These are phyloP conservation scores for Acanthamoeba royreba DNA, from an alignment of 208 protist species.

Conservation along the genomic window DNA sequence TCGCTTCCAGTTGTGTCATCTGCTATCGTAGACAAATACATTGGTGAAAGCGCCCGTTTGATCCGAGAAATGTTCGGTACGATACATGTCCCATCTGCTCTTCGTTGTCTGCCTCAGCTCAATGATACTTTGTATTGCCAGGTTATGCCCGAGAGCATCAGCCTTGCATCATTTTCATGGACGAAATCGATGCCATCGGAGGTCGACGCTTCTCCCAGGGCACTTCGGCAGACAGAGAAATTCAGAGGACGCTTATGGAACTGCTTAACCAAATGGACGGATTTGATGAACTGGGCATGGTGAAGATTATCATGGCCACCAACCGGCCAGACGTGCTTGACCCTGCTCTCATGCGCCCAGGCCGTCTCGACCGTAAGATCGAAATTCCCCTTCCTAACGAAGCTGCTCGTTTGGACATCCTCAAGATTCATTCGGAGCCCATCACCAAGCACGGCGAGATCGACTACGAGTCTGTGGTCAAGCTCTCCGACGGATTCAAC, in stretches of 20 bases:
- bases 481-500: constrained; percentile 99
- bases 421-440: constrained; percentile 95
- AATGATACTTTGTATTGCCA: neutral
- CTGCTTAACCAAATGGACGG: constrained; percentile 99
- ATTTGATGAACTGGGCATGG: constrained; percentile 98
- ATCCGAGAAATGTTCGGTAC: constrained; percentile 99
- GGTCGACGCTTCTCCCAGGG: constrained; percentile 97
- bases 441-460: constrained; percentile 98
- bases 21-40: constrained; percentile 99
- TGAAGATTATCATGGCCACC: constrained; percentile 99
- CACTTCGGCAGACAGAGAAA: constrained; percentile 97
- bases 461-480: constrained; percentile 97
- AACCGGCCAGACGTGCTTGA: constrained; percentile 95
- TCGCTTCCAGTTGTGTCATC: constrained; percentile 89
- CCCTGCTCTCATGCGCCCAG: constrained; percentile 96
- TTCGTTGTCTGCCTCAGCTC: neutral
- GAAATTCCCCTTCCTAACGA: constrained; percentile 99
- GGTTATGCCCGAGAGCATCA: constrained; percentile 92
- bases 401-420: constrained; percentile 92
- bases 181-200: constrained; percentile 99
- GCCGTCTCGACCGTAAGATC: constrained; percentile 83
- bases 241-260: constrained; percentile 99
- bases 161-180: constrained; percentile 99
- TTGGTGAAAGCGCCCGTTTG: constrained; percentile 97
- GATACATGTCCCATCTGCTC: neutral